Conservation (phyloP, 1,139 yeast species). For the Blastobotrys proliferans region DNA sequence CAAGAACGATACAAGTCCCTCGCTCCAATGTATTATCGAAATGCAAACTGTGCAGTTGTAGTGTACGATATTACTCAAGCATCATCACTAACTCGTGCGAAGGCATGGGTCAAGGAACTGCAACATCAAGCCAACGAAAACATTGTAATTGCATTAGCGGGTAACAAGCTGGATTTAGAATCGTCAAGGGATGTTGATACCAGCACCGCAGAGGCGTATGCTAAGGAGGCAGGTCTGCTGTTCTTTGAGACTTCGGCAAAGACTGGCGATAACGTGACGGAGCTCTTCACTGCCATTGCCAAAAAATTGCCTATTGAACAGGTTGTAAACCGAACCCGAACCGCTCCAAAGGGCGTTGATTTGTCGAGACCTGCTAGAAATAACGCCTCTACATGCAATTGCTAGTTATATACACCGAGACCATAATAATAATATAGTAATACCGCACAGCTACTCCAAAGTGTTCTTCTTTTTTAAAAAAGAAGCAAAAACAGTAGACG, state of each 20-base stretch:
- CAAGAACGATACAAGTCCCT: conserved; percentile 85
- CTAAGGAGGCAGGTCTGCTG: conserved; percentile 69
- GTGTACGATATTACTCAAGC: conserved; percentile 71
- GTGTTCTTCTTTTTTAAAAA: too few species aligned
- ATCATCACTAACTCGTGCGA: conserved; percentile 75
- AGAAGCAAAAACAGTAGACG: too few species aligned
- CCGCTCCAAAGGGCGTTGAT: conserved; percentile 35
- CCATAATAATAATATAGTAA: too few species aligned
- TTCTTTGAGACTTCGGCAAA: conserved; percentile 95
- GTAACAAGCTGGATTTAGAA: conserved; percentile 69
- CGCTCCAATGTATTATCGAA: conserved; percentile 89
- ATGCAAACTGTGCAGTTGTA: conserved; percentile 82
- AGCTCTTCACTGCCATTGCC: conserved; percentile 79
- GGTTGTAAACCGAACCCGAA: conserved; percentile 29
- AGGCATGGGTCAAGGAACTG: conserved; percentile 93
- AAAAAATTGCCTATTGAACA: conserved; percentile 37
- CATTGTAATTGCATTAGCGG: conserved; percentile 81
- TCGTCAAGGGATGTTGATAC: conserved; percentile 49
- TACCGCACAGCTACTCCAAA: too few species aligned
- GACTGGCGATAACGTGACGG: conserved; percentile 76
- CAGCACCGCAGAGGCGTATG: conserved; percentile 54
- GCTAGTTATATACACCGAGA: too few species aligned
- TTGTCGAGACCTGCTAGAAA: conserved; percentile 25
- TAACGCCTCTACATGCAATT: conserved; percentile 31
- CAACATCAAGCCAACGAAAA: conserved; percentile 85